These are phyloP conservation scores for Jatropha curcas DNA, from an alignment of 345 rosid species.

Conservation along the genomic window DNA sequence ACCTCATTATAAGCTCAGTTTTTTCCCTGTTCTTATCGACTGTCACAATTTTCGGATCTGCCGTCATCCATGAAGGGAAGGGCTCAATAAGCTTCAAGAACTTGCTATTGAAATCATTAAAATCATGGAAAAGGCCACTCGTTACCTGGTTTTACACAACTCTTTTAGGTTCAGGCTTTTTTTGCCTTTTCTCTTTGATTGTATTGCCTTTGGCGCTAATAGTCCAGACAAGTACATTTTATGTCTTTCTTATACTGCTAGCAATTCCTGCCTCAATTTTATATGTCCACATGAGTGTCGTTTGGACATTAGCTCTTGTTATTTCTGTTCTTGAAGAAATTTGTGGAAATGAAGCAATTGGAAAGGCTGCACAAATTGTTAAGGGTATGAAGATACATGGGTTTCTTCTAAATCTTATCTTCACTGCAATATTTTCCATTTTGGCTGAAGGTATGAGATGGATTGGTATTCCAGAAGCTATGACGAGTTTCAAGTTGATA, in stretches of 20 bases:
- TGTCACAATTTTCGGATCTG: slow-evolving; percentile 39
- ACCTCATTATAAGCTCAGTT: slow-evolving; percentile 3
- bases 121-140: slow-evolving; percentile 43
- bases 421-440: slow-evolving; percentile 9
- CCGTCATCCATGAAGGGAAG: slow-evolving; percentile 31
- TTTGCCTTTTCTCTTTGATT: slow-evolving; percentile 25
- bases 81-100: slow-evolving; percentile 18
- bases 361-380: slow-evolving; percentile 56
- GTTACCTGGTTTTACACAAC: slow-evolving; percentile 44
- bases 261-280: slow-evolving; percentile 24
- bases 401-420: slow-evolving; percentile 43
- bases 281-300: slow-evolving; percentile 36
- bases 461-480: slow-evolving; percentile 6
- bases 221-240: background rate
- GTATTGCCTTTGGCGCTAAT: slow-evolving; percentile 29
- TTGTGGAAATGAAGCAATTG: slow-evolving; percentile 53
- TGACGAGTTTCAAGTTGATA: background rate
- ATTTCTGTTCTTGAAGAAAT: slow-evolving; percentile 57
- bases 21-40: slow-evolving; percentile 28
- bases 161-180: slow-evolving; percentile 34
- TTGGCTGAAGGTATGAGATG: slow-evolving; percentile 18
- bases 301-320: slow-evolving; percentile 51
- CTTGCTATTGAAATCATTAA: slow-evolving; percentile 26
- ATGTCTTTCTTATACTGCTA: background rate
- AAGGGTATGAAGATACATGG: slow-evolving; percentile 50